Evolutionary conservation across 169 alveolate species (phyloP).

Genomic region (Theileria parva): DNA sequence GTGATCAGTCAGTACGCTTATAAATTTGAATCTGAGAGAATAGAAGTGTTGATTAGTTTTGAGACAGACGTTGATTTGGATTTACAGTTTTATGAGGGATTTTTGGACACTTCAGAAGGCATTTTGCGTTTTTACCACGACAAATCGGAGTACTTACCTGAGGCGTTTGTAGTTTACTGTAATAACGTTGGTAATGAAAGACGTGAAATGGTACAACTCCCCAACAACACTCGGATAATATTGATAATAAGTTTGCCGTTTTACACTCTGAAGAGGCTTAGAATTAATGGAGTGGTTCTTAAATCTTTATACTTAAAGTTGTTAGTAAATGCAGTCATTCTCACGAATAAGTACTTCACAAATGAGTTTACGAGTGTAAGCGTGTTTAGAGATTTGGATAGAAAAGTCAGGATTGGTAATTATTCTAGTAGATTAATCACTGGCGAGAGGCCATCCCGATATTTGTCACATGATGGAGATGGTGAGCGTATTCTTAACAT

Average conservation of each 20-base stretch:
- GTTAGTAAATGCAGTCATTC: background rate
- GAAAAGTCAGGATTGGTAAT: no score
- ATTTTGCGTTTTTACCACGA: slow-evolving; percentile 30
- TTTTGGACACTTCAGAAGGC: slow-evolving; percentile 50
- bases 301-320: background rate
- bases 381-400: no score
- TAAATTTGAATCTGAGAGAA: background rate
- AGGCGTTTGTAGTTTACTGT: slow-evolving; percentile 27
- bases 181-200: background rate
- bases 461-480: background rate
- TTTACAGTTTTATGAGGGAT: slow-evolving; percentile 26
- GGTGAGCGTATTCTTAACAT: background rate
- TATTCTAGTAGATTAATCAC: no score
- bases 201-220: background rate
- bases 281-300: background rate
- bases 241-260: slow-evolving; percentile 6
- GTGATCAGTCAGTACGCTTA: slow-evolving; percentile 33
- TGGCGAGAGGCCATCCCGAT: no score
- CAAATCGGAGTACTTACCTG: background rate
- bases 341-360: background rate
- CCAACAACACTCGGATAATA: background rate
- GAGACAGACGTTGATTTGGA: slow-evolving; percentile 36
- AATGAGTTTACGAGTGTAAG: background rate
- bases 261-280: background rate
- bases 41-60: slow-evolving; percentile 22